Evolutionary conservation across 2,329 filamentous ascomycete genomes (phyloP), one percentile per base, ranked within the genome.

Genomic region (Tolypocladium ophioglossoides): DNA sequence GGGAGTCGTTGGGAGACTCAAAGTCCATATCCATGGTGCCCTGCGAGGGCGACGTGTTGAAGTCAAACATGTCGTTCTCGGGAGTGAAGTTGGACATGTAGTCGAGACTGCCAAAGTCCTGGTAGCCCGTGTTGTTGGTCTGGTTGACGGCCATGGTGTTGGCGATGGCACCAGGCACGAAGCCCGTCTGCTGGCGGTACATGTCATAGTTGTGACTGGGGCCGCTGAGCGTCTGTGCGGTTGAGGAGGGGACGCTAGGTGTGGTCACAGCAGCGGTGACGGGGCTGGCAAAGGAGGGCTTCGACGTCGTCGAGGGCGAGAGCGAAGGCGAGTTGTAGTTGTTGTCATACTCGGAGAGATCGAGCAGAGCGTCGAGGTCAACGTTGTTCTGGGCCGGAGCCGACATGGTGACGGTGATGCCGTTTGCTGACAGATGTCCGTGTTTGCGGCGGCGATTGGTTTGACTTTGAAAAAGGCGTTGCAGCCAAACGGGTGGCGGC

Each of bases 171-270:
- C 91, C 91, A 1, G 89, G 86, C 0, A 94, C 89, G 34, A 96
- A 84, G 59, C 91, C 91, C 4, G 94, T 96, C 75, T 96, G 91
- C 69, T 99, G 94, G 74, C 90, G 89, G 76, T 96, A 95, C 66
- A 89, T 84, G 65, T 91, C 89, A 77, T 97, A 97, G 72, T 95
- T 89, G 74, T 96, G 91, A 70, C 90, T 96, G 10, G 94, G 92
- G 38, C 84, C 89, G 50, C 83, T 84, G 65, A 91, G 82, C 22
- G 78, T 82, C 35, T 80, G 78, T 57, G 85, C 80, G 53, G 76
- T 72, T 7, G 79, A 70, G 9, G 79, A 70, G 20, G 81, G 70
- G 55, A 85, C 69, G 38, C 76, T 72, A n/a, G 81, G 78, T 6
- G 82, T 77, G 54, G 77, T 74, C 46, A 79, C 72, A 52, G 79